Base-by-base conservation (phyloP, 2,329 filamentous ascomycete species). In the Colletotrichum gloeosporioides region DNA sequence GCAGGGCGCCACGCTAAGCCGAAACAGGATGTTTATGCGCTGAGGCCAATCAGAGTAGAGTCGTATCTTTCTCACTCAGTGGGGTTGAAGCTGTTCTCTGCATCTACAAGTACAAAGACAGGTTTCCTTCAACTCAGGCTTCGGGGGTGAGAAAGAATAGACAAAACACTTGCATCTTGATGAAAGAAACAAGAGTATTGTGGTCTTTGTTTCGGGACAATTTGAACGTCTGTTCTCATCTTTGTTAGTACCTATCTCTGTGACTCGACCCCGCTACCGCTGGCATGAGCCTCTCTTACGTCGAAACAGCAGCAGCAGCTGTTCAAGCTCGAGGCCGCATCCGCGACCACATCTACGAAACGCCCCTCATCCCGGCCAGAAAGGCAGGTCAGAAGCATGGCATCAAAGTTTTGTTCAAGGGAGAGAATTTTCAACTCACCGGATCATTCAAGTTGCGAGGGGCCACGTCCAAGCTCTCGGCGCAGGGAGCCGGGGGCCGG, bases 361-460 rank as follows among this genome's bases (percentile, higher is more conserved):
- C 79, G 15, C 79, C 79, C 12, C 71, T 80, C 16, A 68, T 79
- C 5, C 77, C 78, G 2, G 75, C 79, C 16, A 49, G 75, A 29
- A 69, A 36, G 6, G 59, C 72, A 44, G 73, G 67, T 16, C 44
- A 66, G 8, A 27, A 29, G 32, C 2, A 39, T 36, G 59, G 61
- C 9, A 69, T 71, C n/a, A 75, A 34, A 10, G 68, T 80, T 13
- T 68, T 79, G 29, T 80, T 81, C 77, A 81, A 81, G 29, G 79
- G 79, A 1, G 80, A 81, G 31, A 81, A 81, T 49, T 80, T 80
- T 13, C 79, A 81, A 44, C 73, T 80, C 31, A 81, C 80, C 0
- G 80, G 79, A 22, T 81, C 80, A 12, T 80, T 81, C 77, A 81
- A 81, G 62, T 18, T 80, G 13, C 76, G 80, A 6, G 80, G 80